Evolutionary conservation across 2,329 filamentous ascomycete species (phyloP), one percentile per base, ranked within the genome.

Genomic region (Fusarium vanettenii): DNA sequence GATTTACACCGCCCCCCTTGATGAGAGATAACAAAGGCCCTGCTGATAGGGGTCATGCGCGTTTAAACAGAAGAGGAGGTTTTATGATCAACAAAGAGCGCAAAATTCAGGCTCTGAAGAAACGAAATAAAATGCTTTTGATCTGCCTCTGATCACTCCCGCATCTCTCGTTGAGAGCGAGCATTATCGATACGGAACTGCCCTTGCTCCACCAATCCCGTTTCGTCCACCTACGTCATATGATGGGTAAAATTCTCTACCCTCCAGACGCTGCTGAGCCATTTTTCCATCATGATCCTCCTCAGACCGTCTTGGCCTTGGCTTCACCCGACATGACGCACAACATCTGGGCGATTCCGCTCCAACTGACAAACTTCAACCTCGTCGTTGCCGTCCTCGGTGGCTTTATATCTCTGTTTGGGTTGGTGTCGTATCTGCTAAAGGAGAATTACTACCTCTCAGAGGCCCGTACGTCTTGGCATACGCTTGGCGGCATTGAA

Each of bases 391-490:
- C 93, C 63, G 89, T 94, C 9, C 84, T 97, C 14, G 95, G 95
- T 16, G 95, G 94, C 2, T 98, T 97, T 85, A 92, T 98, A 71
- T 95, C 94, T 0, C 76, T 97, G n/a, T 98, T 97, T 79, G 95
- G 95, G 5, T 85, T 98, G 50, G 94, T 98, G 0, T 98, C 95
- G 1, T 97, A 95, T 80, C 88, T 98, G 20, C 88, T 94, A 80
- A 98, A 98, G 81, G 95, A 98, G 84, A 93, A 91, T 67, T 96
- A 94, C 80, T 98, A 98, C 81, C 88, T 98, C 1, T 97, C 95
- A 1, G 95, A 98, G 88, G 94, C 95, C 63, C 86, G 94, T 96
- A 86, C 81, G 93, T 90, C 25, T 60, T 37, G n/a, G 64, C 43
- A 48, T 9, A 3, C 14, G 64, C 73, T 71, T 79, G 67, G 69